Base-by-base conservation (phyloP, 106 monocot genomes). In the Allium sativum region DNA sequence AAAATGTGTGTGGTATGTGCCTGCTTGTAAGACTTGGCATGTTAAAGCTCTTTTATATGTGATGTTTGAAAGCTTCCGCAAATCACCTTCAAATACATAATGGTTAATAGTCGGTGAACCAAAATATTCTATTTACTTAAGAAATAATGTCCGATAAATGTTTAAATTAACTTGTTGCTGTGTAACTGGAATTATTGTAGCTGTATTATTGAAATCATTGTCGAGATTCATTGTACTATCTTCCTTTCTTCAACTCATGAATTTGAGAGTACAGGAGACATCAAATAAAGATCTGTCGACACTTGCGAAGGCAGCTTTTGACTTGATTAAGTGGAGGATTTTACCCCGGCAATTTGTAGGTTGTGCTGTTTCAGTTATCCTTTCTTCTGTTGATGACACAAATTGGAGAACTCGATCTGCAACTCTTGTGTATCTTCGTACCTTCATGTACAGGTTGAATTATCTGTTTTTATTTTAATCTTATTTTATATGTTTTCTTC, bases 331-430 rank as follows among this genome's bases (percentile, higher is more conserved):
- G 52, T 98, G 92, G 92, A 84, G 78, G 40, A 76, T 88, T 65
- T 62, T 98, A 68, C 87, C 77, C 42, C 81, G 82, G 10, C 80
- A 84, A 10, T 61, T 76, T 68, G 53, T 98, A 52, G 88, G 83
- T 73, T 65, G 65, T 66, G 81, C 82, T 58, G 73, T 98, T 19
- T 68, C 78, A 61, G 59, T 80, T 59, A 82, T 92, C 53, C 84
- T 83, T 68, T 88, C 80, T 74, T 87, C 82, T 55, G 51, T 75
- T 14, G 66, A 65, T 76, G 92, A 98, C 69, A 58, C 78, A 18
- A 92, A 92, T 69, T 98, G 98, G 98, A 65, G 92, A 65, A 85
- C 83, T 14, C 77, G 92, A 92, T 82, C 85, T 65, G 76, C 92
- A 59, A 78, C 76, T 63, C 82, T 98, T 7, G 60, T 88, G 44